A percentile compares a stretch with the other conserved stretches of the same genome.
phyloP scores from a whole-genome alignment of 345 rosid genomes.

The Populus tremula region DNA sequence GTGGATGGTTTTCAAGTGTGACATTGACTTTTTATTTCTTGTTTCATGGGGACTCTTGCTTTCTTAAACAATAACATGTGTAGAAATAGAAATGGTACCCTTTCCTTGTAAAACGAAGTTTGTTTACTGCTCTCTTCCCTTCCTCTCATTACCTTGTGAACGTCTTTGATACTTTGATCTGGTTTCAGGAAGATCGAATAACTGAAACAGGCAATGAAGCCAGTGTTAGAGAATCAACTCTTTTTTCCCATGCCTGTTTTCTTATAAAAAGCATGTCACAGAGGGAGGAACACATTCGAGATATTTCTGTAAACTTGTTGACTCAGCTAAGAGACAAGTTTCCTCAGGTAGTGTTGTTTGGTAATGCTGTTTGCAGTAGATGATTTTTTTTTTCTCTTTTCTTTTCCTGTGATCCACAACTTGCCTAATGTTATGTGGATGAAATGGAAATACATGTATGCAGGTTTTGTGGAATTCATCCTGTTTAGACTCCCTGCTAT shows the following conservation, averaged over 20 bases:
- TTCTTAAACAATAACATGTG: not conserved
- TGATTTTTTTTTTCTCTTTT: not conserved
- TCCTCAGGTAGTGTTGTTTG: slow-evolving; percentile 68
- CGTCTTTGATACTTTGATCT: slow-evolving; percentile 22
- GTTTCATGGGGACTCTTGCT: not conserved
- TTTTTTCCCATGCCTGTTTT: slow-evolving; percentile 81
- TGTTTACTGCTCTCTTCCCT: slow-evolving; percentile 10
- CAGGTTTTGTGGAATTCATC: slow-evolving; percentile 98
- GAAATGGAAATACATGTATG: slow-evolving; percentile 22
- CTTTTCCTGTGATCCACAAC: slow-evolving; percentile 9
- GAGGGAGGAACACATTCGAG: slow-evolving; percentile 92
- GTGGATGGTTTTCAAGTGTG: not conserved
- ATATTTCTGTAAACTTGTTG: slow-evolving; percentile 80
- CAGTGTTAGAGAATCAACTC: slow-evolving; percentile 73
- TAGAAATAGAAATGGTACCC: not conserved
- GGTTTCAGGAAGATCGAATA: slow-evolving; percentile 80
- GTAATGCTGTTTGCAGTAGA: not conserved
- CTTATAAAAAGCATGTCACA: slow-evolving; percentile 90
- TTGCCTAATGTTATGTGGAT: slow-evolving; percentile 16
- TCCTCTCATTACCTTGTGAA: slow-evolving; percentile 14
- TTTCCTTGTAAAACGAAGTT: slow-evolving; percentile 10
- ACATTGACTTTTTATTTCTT: not conserved
- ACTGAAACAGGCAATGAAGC: slow-evolving; percentile 79
- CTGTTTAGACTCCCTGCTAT: slow-evolving; percentile 78
- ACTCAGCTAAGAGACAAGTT: slow-evolving; percentile 91